A percentile compares a stretch with the other conserved stretches of the same genome.
phyloP scores from a whole-genome alignment of 208 protist species.

The Polymyxa betae region DNA sequence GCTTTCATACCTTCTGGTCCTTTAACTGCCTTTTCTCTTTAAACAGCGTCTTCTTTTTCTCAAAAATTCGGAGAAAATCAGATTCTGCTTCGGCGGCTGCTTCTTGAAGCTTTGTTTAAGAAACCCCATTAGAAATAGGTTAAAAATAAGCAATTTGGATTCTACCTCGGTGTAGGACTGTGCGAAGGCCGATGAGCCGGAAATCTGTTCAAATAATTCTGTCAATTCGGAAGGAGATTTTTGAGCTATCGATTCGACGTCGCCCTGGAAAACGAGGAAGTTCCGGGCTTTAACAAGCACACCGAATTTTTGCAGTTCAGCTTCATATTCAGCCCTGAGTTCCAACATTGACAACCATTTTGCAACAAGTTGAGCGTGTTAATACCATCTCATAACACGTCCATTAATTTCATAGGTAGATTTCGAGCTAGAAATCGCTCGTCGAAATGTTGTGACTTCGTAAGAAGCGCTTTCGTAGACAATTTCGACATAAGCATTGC shows the following conservation, averaged over 20 bases:
- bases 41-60: slow-evolving; percentile 61
- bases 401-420: too few species aligned
- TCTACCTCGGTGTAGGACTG: neutral
- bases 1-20: slow-evolving; percentile 34
- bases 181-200: neutral
- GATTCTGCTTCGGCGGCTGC: slow-evolving; percentile 8
- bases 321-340: slow-evolving; percentile 58
- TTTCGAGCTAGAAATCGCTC: neutral
- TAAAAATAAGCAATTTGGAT: too few species aligned
- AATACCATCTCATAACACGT: too few species aligned
- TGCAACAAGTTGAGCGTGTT: too few species aligned
- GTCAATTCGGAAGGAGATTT: slow-evolving; percentile 67
- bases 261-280: slow-evolving; percentile 71
- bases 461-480: slow-evolving; percentile 36
- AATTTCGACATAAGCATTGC: slow-evolving; percentile 56
- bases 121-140: too few species aligned
- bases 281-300: slow-evolving; percentile 62
- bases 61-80: slow-evolving; percentile 23
- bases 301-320: slow-evolving; percentile 56
- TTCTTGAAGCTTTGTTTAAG: slow-evolving; percentile 9
- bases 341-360: too few species aligned
- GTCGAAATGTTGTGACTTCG: slow-evolving; percentile 3
- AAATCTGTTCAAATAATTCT: slow-evolving; percentile 66
- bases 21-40: slow-evolving; percentile 39
- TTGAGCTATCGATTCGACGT: slow-evolving; percentile 64